These are phyloP conservation scores for Psilocybe cubensis DNA, from an alignment of 768 basidiomycete genomes.

Conservation along the genomic window DNA sequence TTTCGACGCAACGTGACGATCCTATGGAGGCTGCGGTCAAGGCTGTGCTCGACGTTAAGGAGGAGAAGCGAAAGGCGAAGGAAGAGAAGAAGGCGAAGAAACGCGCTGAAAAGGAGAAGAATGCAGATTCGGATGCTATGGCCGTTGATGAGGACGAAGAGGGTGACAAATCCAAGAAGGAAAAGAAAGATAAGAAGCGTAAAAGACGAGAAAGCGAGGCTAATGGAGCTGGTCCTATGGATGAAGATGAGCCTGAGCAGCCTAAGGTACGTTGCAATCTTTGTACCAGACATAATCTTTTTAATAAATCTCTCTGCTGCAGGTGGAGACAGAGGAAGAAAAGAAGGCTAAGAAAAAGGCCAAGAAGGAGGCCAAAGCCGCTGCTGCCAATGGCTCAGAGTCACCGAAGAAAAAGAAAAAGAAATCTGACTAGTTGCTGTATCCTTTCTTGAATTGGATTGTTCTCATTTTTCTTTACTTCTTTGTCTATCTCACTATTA, in stretches of 20 bases:
- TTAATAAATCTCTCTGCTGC: slow-evolving; percentile 6
- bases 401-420: slow-evolving; percentile 64
- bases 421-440: slow-evolving; percentile 39
- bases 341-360: slow-evolving; percentile 81
- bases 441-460: slow-evolving; percentile 13
- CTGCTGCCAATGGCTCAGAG: slow-evolving; percentile 32
- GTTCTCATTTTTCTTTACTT: slow-evolving; percentile 16
- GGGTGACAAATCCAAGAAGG: slow-evolving; percentile 26
- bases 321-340: slow-evolving; percentile 83
- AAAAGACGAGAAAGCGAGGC: slow-evolving; percentile 48
- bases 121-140: slow-evolving; percentile 35
- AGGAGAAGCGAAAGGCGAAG: slow-evolving; percentile 82
- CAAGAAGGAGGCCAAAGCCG: slow-evolving; percentile 73
- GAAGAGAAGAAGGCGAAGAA: slow-evolving; percentile 79
- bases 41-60: slow-evolving; percentile 80
- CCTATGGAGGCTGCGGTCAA: slow-evolving; percentile 78
- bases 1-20: slow-evolving; percentile 81
- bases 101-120: slow-evolving; percentile 53
- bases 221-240: slow-evolving; percentile 22
- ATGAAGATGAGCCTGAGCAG: slow-evolving; percentile 37
- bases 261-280: slow-evolving; percentile 37
- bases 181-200: slow-evolving; percentile 42
- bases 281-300: slow-evolving; percentile 17
- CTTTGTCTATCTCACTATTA: slow-evolving; percentile 22
- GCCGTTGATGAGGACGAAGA: slow-evolving; percentile 45